Conservation (phyloP, 2,329 filamentous ascomycete species). For the Phialophora expanda region DNA sequence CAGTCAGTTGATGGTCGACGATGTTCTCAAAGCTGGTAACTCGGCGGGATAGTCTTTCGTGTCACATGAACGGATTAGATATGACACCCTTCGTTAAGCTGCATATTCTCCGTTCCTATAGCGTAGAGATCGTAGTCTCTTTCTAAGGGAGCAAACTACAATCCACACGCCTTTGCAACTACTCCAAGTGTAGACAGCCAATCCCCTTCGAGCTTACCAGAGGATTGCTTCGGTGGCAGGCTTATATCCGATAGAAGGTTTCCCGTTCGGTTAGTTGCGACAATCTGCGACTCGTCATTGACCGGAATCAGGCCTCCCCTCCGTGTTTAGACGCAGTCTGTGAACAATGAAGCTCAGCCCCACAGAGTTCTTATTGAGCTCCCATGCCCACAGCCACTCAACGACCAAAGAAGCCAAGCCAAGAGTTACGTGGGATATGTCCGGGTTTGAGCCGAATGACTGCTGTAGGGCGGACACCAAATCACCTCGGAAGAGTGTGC, state of each 20-base stretch:
- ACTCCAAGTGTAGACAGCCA: not conserved
- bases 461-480: no score
- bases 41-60: not conserved
- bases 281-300: not conserved
- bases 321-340: not conserved
- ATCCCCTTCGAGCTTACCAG: not conserved
- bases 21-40: conserved; percentile 19
- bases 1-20: conserved; percentile 36
- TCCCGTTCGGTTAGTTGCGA: not conserved
- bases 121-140: not conserved
- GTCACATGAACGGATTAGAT: not conserved
- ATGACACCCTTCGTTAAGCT: not conserved
- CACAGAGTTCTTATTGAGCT: no score
- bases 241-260: not conserved
- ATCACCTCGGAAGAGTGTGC: no score
- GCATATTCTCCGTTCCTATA: not conserved
- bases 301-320: not conserved
- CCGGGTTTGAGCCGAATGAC: no score
- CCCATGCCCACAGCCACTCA: no score
- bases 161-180: not conserved
- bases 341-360: not conserved
- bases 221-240: not conserved
- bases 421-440: no score
- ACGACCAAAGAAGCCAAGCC: no score
- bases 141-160: not conserved